Evolutionary conservation across 176 grass and related monocot species (phyloP), one percentile per base, ranked within the genome.

Genomic region (Eleusine coracana): DNA sequence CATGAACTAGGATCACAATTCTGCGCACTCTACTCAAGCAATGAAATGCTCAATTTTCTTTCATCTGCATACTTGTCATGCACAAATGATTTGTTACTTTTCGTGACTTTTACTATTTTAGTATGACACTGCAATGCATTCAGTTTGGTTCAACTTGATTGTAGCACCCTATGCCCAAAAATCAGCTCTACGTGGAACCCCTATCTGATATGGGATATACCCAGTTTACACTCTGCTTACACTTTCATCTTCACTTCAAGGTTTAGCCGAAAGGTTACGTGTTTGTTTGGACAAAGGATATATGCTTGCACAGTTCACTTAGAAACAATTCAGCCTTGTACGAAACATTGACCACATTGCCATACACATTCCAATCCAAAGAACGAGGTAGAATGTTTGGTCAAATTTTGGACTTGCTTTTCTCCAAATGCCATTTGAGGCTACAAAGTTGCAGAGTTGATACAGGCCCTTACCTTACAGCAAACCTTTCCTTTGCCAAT

Each of bases 1-100:
- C 50, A 76, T 59, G 85, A 40, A n/a, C 18, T 58, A 36, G 37
- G 85, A 81, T 75, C 20, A 23, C 38, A 12, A 38, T 34, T 38
- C 7, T 60, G 18, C 18, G 5, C 74, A 13, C 65, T 61, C 0
- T 10, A 28, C 21, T 51, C 6, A 20, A 15, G 15, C 31, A 63
- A 21, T 42, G 31, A 16, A 10, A 18, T 17, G 12, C 23, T 69
- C 34, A 52, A 62, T 63, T 9, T 15, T 13, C 10, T 10, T 15
- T 29, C 70, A 14, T 73, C 9, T 46, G 38, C 10, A 45, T 41
- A 50, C 18, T 31, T 45, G 39, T 50, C 25, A 37, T 63, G 17
- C 0, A 0, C 23, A 14, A 3, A 25, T 61, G 64, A 11, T 49
- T 10, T 45, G 28, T 18, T 55, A 5, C 20, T 25, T 81, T 69